These are phyloP conservation scores for Daphne laureola DNA, from an alignment of 441 rosid genomes.

Conservation along the genomic window DNA sequence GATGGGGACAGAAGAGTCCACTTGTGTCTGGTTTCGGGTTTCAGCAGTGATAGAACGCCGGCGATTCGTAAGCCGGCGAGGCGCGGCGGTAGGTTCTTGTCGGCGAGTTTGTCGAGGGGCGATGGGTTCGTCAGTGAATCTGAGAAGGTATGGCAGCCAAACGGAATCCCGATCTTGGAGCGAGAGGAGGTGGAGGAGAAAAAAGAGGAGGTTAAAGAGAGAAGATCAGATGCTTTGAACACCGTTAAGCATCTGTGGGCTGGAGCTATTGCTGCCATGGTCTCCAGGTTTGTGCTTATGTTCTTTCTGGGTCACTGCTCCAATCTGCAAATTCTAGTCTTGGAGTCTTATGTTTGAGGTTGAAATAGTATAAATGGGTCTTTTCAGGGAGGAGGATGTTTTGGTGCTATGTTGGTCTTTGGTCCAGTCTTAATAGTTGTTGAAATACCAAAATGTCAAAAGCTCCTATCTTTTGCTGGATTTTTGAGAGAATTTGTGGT, in stretches of 20 bases:
- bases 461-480: too few species aligned
- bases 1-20: slow-evolving; percentile 2
- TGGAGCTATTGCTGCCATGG: slow-evolving; percentile 91
- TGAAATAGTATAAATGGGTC: too few species aligned
- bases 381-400: slow-evolving; percentile 3
- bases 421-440: too few species aligned
- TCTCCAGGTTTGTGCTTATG: slow-evolving; percentile 59
- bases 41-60: slow-evolving; percentile 16
- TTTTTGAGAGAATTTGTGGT: too few species aligned
- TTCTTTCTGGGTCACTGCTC: not conserved
- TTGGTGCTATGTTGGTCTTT: not conserved
- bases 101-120: slow-evolving; percentile 55
- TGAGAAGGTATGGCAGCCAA: slow-evolving; percentile 24
- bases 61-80: slow-evolving; percentile 21
- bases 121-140: slow-evolving; percentile 39
- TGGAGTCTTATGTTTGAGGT: not conserved
- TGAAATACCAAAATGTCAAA: too few species aligned
- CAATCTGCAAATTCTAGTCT: slow-evolving; percentile 1
- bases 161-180: slow-evolving; percentile 27
- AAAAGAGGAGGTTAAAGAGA: slow-evolving; percentile 21
- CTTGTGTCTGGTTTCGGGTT: slow-evolving; percentile 16
- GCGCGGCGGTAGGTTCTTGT: slow-evolving; percentile 34
- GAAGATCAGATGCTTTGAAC: slow-evolving; percentile 55
- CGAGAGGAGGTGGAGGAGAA: slow-evolving; percentile 18
- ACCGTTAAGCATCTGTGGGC: slow-evolving; percentile 82